Evolutionary conservation across 805 yeast species (phyloP).

Genomic region (Starmerella geochares): DNA sequence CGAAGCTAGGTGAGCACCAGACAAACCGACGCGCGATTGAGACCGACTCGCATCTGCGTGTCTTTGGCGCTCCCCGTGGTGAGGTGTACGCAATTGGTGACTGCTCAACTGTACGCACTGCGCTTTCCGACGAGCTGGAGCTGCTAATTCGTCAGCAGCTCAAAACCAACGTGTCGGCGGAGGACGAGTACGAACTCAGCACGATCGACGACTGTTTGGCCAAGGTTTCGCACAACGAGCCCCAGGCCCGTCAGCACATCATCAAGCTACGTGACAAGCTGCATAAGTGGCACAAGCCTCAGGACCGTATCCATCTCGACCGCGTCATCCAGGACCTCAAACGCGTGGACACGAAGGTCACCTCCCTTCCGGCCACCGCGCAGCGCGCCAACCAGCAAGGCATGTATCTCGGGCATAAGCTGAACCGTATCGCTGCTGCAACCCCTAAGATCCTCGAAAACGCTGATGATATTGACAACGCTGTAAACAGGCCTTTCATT

Average conservation of each 20-base stretch:
- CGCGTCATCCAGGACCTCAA: constrained; percentile 43
- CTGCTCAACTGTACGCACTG: constrained; percentile 56
- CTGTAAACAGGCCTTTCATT: constrained; percentile 47
- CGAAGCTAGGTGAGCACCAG: constrained; percentile 41
- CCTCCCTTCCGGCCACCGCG: constrained; percentile 64
- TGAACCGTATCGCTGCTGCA: constrained; percentile 40
- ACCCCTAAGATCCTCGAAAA: constrained; percentile 27
- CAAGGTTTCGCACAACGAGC: constrained; percentile 22
- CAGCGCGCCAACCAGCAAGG: constrained; percentile 69
- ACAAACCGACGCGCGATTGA: constrained; percentile 61
- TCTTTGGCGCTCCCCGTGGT: constrained; percentile 56
- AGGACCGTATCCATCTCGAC: constrained; percentile 36
- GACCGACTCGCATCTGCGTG: constrained; percentile 62
- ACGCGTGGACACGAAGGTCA: constrained; percentile 51
- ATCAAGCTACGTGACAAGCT: constrained; percentile 22
- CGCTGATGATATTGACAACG: constrained; percentile 46
- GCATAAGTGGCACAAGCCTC: constrained; percentile 18
- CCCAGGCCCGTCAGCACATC: constrained; percentile 25
- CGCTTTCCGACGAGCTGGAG: constrained; percentile 46
- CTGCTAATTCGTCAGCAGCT: constrained; percentile 39
- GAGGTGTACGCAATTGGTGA: constrained; percentile 67
- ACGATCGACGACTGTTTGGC: constrained; percentile 17
- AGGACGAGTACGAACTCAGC: constrained; percentile 19
- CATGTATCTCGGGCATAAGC: constrained; percentile 50
- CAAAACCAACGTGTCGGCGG: constrained; percentile 34